Conservation (phyloP, 2,329 filamentous ascomycete species). For the Fusarium sp. region DNA sequence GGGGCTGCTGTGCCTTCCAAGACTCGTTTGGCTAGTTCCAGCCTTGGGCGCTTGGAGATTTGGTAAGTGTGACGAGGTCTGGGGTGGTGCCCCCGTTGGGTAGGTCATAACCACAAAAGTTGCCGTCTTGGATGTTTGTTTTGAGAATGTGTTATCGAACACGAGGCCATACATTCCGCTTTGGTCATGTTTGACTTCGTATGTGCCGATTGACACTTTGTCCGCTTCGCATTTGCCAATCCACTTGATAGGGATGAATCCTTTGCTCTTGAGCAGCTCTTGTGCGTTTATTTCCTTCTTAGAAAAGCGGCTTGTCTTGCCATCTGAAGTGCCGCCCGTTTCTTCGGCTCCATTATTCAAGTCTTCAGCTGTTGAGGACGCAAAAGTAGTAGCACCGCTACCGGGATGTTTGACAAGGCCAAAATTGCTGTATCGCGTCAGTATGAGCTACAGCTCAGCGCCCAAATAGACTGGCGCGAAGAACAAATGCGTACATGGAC, state of each 20-base stretch:
- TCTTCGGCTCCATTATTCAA: conserved; percentile 65
- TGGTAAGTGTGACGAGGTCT: conserved; percentile 79
- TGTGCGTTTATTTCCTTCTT: conserved; percentile 75
- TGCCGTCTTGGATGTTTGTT: conserved; percentile 92
- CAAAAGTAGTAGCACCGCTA: conserved; percentile 69
- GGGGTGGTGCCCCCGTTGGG: conserved; percentile 84
- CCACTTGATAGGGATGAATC: conserved; percentile 84
- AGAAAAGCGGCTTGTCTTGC: conserved; percentile 63
- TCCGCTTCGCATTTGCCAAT: conserved; percentile 96
- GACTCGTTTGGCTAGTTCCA: conserved; percentile 64
- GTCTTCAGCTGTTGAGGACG: conserved; percentile 61
- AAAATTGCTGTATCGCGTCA: conserved; percentile 77
- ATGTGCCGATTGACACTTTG: conserved; percentile 91
- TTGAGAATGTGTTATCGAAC: conserved; percentile 99
- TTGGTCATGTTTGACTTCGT: conserved; percentile 81
- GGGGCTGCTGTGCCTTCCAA: conserved; percentile 65
- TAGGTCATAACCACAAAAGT: conserved; percentile 97
- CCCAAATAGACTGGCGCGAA: neutral
- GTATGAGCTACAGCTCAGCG: conserved; percentile 8
- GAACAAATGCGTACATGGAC: conserved; percentile 75
- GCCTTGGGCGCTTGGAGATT: conserved; percentile 64
- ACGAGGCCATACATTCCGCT: conserved; percentile 96
- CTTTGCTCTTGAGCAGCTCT: conserved; percentile 75
- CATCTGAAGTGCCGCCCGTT: conserved; percentile 59
- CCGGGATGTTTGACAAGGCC: conserved; percentile 98